phyloP scores from a whole-genome alignment of 495 filamentous ascomycete genomes.

The Podospora pseudopauciseta region DNA sequence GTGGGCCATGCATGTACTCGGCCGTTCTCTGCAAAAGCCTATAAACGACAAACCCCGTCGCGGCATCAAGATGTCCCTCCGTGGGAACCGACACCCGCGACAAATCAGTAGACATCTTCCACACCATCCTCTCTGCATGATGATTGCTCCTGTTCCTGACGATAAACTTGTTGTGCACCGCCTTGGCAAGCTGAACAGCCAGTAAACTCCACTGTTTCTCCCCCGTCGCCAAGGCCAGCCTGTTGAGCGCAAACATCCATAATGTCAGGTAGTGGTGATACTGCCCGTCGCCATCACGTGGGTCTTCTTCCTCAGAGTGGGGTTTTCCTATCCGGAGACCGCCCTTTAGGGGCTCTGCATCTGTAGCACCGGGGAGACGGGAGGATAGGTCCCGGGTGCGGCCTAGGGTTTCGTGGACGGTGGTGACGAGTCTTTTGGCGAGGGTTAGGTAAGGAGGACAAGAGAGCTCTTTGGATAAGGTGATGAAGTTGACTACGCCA shows the following conservation, averaged over 20 bases:
- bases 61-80: constrained; percentile 60
- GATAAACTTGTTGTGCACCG: constrained; percentile 59
- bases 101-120: constrained; percentile 60
- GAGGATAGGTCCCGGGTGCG: constrained; percentile 49
- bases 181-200: constrained; percentile 55
- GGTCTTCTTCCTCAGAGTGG: constrained; percentile 38
- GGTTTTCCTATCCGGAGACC: constrained; percentile 63
- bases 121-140: constrained; percentile 50
- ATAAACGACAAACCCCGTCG: constrained; percentile 58
- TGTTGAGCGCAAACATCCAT: constrained; percentile 69
- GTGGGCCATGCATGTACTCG: constrained; percentile 18
- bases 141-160: constrained; percentile 28
- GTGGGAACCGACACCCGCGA: constrained; percentile 46
- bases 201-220: constrained; percentile 51
- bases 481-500: constrained; percentile 64
- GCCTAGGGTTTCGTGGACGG: constrained; percentile 57
- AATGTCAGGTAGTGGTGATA: constrained; percentile 68
- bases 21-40: constrained; percentile 50
- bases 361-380: constrained; percentile 52
- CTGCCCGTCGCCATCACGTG: constrained; percentile 57
- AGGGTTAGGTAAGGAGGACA: constrained; percentile 49
- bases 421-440: constrained; percentile 48
- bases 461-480: constrained; percentile 48
- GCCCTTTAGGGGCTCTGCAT: constrained; percentile 53
- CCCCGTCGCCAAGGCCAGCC: constrained; percentile 50